These are phyloP conservation scores for Monilinia aucupariae DNA, from an alignment of 2,329 filamentous ascomycete species.

Conservation along the genomic window DNA sequence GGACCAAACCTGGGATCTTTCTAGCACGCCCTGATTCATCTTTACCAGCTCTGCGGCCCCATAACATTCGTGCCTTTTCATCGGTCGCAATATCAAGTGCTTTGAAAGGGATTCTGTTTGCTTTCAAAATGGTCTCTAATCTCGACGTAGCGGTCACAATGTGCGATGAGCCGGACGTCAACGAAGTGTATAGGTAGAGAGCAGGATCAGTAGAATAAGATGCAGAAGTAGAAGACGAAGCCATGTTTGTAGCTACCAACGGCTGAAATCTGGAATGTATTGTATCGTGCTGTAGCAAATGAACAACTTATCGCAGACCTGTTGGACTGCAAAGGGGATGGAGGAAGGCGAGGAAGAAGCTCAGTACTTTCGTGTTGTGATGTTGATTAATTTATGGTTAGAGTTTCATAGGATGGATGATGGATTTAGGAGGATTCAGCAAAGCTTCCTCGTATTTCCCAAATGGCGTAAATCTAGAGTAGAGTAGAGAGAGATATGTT, in stretches of 20 bases:
- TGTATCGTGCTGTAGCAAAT: constrained; percentile 3
- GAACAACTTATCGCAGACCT: neutral
- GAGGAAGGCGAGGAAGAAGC: neutral
- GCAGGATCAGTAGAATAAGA: constrained; percentile 53
- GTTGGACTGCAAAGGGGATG: neutral
- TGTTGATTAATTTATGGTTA: neutral
- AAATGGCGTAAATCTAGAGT: neutral
- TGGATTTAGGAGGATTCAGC: neutral
- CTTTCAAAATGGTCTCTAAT: constrained; percentile 91
- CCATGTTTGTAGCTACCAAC: constrained; percentile 27
- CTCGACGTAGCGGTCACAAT: constrained; percentile 94
- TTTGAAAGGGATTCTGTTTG: constrained; percentile 90
- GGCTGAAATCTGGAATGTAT: neutral
- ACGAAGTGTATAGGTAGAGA: constrained; percentile 92
- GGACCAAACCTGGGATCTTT: constrained; percentile 84
- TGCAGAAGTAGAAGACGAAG: constrained; percentile 29
- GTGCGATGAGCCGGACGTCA: constrained; percentile 91
- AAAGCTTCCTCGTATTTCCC: constrained; percentile 1
- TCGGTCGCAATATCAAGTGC: constrained; percentile 88
- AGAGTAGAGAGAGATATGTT: neutral
- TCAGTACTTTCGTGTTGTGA: neutral
- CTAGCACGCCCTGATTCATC: constrained; percentile 54
- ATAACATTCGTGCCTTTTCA: constrained; percentile 80
- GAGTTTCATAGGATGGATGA: neutral
- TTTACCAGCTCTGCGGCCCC: constrained; percentile 77